Percentiles rank a stretch among this genome's conserved stretches.
phyloP scores from a whole-genome alignment of 176 grass and related monocot genomes.

The Triticum aestivum region DNA sequence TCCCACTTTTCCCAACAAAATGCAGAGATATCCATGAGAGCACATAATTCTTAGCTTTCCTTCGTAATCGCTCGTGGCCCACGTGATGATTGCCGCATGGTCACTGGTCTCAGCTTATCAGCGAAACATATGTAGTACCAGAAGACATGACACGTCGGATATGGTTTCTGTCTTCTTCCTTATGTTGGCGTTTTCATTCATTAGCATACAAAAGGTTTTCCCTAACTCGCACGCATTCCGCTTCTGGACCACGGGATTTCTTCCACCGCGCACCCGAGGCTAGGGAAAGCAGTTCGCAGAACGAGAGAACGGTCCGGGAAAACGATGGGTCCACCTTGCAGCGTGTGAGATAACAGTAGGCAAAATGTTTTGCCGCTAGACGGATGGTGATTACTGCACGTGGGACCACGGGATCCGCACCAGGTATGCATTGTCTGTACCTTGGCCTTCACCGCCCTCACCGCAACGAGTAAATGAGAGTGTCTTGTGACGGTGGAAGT shows the following conservation, averaged over 20 bases:
- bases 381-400: background rate
- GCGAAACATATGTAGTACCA: background rate
- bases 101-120: background rate
- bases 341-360: background rate
- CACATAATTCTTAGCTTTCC: background rate
- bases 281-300: background rate
- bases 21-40: background rate
- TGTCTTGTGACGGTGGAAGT: background rate
- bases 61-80: background rate
- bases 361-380: background rate
- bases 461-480: slow-evolving; percentile 33
- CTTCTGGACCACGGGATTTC: background rate
- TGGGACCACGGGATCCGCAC: slow-evolving; percentile 13
- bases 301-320: background rate
- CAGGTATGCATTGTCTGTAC: slow-evolving; percentile 20
- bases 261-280: background rate
- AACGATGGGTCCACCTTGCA: background rate
- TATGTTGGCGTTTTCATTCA: background rate
- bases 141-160: background rate
- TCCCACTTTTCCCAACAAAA: too few species aligned
- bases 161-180: background rate
- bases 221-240: background rate
- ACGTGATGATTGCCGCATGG: background rate
- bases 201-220: background rate
- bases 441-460: background rate